Evolutionary conservation across 495 filamentous ascomycete genomes (phyloP), one percentile per base, ranked within the genome.

Genomic region (Annulohypoxylon nitens): DNA sequence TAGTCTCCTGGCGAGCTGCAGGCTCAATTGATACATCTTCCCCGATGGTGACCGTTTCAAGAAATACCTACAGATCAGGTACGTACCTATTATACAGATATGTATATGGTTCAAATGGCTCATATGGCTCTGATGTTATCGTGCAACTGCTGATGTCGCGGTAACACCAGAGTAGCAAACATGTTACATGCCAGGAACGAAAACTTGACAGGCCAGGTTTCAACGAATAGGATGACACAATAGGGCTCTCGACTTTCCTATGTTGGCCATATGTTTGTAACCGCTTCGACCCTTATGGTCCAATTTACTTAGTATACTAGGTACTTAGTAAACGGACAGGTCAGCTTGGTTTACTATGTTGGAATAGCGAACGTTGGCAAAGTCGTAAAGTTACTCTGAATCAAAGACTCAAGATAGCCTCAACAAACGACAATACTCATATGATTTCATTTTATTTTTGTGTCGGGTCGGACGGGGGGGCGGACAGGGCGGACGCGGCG

Each of bases 181-280:
- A 74, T 55, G 72, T 70, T 67, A 75, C 72, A 75, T 70, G 67
- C 67, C 72, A 60, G 63, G 65, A 70, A 67, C 58, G 67, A 67
- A 67, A 64, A 75, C 50, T 48, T 67, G 45, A 54, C 67, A 67
- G 36, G 50, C n/a, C 37, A 26, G 51, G 45, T 58, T 61, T 57
- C 58, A 55, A 63, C 72, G 67, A 75, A 75, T 75, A 33, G 64
- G 41, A 67, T 65, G 53, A 10, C 67, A 30, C 25, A 43, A 60
- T 70, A n/a, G 25, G 59, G 41, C 58, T 60, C 18, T 59, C 11
- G 67, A 67, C 61, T 74, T 74, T 70, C 71, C 71, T 74, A 73
- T 62, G 66, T 67, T 50, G 66, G 71, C 20, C 23, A 69, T 47
- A 47, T 58, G 57, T 43, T 70, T 58, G 71, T 60, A 64, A 36